phyloP scores from a whole-genome alignment of 805 yeast species.

The Candida dajiaensis region DNA sequence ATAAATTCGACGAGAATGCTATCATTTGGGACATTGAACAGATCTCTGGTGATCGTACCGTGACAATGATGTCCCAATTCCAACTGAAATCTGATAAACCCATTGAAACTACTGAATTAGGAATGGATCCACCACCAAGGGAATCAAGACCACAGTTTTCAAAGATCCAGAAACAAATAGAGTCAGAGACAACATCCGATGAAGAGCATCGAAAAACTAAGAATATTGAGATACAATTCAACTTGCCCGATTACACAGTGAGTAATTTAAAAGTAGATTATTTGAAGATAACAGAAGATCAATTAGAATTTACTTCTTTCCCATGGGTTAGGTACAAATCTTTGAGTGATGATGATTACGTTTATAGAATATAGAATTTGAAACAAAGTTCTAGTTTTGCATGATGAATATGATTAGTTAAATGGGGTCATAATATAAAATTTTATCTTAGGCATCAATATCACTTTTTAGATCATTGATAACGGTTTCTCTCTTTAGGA shows the following conservation, averaged over 20 bases:
- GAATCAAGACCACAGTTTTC: conserved; percentile 16
- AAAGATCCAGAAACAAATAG: conserved; percentile 11
- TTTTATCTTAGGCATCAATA: background rate
- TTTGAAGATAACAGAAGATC: conserved; percentile 54
- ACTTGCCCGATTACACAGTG: conserved; percentile 57
- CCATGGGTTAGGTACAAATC: conserved; percentile 73
- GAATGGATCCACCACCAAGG: conserved; percentile 26
- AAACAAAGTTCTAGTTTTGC: background rate
- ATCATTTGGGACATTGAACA: conserved; percentile 69
- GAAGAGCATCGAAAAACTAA: conserved; percentile 2
- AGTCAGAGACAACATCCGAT: background rate
- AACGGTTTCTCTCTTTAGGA: conserved; percentile 3
- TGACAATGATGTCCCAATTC: conserved; percentile 54
- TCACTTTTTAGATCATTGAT: conserved; percentile 1
- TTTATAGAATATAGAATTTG: conserved; percentile 21
- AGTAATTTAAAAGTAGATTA: conserved; percentile 65
- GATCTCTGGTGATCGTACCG: conserved; percentile 52
- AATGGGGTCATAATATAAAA: background rate
- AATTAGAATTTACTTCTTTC: conserved; percentile 57
- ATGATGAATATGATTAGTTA: background rate
- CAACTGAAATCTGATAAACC: conserved; percentile 20
- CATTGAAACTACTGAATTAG: background rate
- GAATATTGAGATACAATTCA: conserved; percentile 48
- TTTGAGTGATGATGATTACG: conserved; percentile 30
- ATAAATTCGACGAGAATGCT: conserved; percentile 63